Base-by-base conservation (phyloP, 768 basidiomycete genomes). In the Cystobasidium onofrii region DNA sequence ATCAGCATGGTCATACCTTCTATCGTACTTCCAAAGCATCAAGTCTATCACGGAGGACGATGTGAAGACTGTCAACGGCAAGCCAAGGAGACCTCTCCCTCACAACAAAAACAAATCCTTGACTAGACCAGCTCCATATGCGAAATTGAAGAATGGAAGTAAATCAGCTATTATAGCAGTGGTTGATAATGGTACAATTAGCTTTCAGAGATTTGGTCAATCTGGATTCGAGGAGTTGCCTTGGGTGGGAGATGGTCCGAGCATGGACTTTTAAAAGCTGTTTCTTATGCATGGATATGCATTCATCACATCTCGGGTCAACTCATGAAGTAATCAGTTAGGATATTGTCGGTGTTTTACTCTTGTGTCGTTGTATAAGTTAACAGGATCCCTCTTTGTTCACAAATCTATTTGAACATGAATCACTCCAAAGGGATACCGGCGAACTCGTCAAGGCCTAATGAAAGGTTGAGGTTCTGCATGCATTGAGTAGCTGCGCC, bases 401-500 rank as follows among this genome's bases (percentile, higher is more conserved):
- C n/a, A 4, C 9, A 31, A 6, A 63, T 63, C 6, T 63, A 31
- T 39, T 31, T n/a, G 61, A 29, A 10, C 15, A 52, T 55, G 27
- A 12, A 27, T 54, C 61, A 61, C 3, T 71, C 29, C 39, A 76
- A 65, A 7, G 89, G 87, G 74, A 94, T 91, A 1, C 92, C 92
- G 2, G 86, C 86, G 76, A 86, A 88, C 78, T 94, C 92, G 69
- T 91, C 89, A 76, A 88, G 90, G 9, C 92, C 92, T 39, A 96
- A 85, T 1, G 90, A 88, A 64, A 95, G 84, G 83, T 95, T 96
- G 80, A 96, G 82, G 80, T 96, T 96, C 89, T 93, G 93, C 75
- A 99, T 80, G 81, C 95, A 97, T 81, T 99, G 96, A n/a, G 95
- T 98, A 20, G 96, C 96, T 63, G 96, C 96, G 7, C 96, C 96